These are phyloP conservation scores for Nephelium lappaceum DNA, from an alignment of 345 rosid genomes.

Conservation along the genomic window DNA sequence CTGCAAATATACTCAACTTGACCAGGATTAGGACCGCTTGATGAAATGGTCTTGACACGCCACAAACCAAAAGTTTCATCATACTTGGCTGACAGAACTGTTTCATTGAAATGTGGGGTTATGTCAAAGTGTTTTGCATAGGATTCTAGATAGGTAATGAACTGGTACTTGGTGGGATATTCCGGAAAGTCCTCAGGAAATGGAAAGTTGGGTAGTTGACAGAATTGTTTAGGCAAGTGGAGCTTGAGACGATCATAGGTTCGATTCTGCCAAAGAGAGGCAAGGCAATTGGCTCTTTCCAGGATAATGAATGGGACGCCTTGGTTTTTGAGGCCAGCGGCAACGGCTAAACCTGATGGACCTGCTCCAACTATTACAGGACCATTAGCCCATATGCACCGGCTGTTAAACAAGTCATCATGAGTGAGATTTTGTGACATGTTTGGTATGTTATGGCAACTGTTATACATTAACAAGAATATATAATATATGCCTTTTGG, in stretches of 20 bases:
- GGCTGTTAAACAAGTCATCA: conserved; percentile 38
- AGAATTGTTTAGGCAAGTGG: conserved; percentile 86
- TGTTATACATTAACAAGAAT: conserved; percentile 25
- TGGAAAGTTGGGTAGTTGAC: conserved; percentile 64
- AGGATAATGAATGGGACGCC: conserved; percentile 81
- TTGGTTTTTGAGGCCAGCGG: conserved; percentile 60
- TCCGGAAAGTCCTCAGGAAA: conserved; percentile 73
- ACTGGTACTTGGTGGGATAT: conserved; percentile 76
- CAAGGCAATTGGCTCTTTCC: conserved; percentile 78
- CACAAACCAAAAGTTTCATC: conserved; percentile 69
- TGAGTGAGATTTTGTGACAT: conserved; percentile 41
- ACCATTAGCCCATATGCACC: conserved; percentile 86
- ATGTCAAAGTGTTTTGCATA: conserved; percentile 67
- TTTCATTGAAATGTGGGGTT: conserved; percentile 63
- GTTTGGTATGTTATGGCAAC: conserved; percentile 42
- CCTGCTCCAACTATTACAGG: conserved; percentile 92
- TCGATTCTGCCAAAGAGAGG: conserved; percentile 83
- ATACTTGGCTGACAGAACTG: conserved; percentile 71
- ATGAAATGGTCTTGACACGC: conserved; percentile 62
- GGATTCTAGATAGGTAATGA: conserved; percentile 67
- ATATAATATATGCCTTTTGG: background rate
- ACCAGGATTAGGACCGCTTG: conserved; percentile 31
- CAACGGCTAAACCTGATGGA: conserved; percentile 80
- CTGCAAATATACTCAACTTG: conserved; percentile 76
- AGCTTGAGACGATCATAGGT: conserved; percentile 87